phyloP scores from a whole-genome alignment of 768 basidiomycete genomes.

The Boletellus sp. region DNA sequence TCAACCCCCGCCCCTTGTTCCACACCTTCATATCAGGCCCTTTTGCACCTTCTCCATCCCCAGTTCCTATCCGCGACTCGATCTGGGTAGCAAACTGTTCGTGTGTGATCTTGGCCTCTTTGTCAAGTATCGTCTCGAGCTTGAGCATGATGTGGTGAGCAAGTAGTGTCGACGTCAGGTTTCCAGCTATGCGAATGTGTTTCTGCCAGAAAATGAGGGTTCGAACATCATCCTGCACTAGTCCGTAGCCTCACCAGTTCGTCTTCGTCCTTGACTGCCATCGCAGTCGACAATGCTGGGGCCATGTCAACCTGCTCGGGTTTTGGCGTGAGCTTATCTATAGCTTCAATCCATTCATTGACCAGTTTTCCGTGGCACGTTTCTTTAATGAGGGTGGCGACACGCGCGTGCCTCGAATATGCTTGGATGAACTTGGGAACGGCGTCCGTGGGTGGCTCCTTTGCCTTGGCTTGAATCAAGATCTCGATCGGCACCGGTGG shows the following conservation, averaged over 20 bases:
- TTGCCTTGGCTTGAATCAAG: constrained; percentile 72
- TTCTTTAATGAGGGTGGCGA: constrained; percentile 82
- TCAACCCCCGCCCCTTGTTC: constrained; percentile 71
- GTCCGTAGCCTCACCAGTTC: constrained; percentile 64
- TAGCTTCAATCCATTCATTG: constrained; percentile 75
- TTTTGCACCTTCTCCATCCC: constrained; percentile 56
- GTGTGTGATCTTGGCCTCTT: constrained; percentile 87
- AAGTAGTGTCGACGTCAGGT: constrained; percentile 81
- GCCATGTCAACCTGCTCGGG: constrained; percentile 80
- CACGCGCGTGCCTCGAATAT: constrained; percentile 58
- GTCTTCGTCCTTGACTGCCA: constrained; percentile 88
- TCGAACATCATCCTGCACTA: not conserved
- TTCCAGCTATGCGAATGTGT: constrained; percentile 69
- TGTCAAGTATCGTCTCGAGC: constrained; percentile 87
- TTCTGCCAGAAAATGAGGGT: constrained; percentile 47
- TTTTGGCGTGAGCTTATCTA: constrained; percentile 51
- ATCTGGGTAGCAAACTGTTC: constrained; percentile 82
- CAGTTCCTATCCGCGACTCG: constrained; percentile 83
- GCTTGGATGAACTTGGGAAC: constrained; percentile 62
- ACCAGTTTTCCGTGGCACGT: constrained; percentile 80
- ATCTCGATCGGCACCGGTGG: constrained; percentile 69
- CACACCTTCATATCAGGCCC: constrained; percentile 93
- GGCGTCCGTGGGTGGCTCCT: constrained; percentile 73
- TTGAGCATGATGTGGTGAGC: constrained; percentile 82
- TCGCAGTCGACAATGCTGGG: constrained; percentile 66